Conservation (phyloP, 495 filamentous ascomycete species). For the Pseudevernia furfuracea region DNA sequence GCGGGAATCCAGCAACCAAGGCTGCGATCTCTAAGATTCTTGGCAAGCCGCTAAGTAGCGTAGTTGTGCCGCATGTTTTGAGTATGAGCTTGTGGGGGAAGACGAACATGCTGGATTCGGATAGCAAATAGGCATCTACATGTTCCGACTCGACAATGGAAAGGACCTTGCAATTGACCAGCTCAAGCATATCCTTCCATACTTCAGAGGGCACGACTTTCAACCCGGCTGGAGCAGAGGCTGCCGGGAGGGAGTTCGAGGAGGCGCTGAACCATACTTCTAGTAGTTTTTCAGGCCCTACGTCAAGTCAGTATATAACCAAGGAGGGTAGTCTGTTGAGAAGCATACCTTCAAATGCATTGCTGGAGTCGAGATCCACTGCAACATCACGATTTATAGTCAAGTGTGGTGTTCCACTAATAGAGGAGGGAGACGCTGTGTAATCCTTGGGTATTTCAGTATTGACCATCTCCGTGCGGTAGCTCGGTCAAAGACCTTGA, state of each 20-base stretch:
- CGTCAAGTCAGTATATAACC: conserved; percentile 1
- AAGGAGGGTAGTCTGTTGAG: neutral
- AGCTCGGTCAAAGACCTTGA: conserved; percentile 13
- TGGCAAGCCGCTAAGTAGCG: conserved; percentile 77
- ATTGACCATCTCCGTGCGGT: conserved; percentile 66
- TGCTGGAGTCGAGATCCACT: conserved; percentile 88
- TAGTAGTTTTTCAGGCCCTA: conserved; percentile 92
- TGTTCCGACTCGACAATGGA: conserved; percentile 91
- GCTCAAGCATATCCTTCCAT: conserved; percentile 95
- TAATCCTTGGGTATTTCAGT: conserved; percentile 70
- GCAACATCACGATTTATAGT: conserved; percentile 96
- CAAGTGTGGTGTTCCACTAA: conserved; percentile 71
- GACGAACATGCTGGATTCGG: conserved; percentile 99
- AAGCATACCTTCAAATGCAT: conserved; percentile 83
- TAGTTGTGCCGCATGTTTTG: conserved; percentile 98
- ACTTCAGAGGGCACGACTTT: conserved; percentile 76
- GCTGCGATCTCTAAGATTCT: conserved; percentile 88
- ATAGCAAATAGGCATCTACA: conserved; percentile 94
- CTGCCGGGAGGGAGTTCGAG: conserved; percentile 59
- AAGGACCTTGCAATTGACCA: conserved; percentile 97
- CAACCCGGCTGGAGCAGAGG: conserved; percentile 64
- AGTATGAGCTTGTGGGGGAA: conserved; percentile 98
- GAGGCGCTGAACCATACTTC: conserved; percentile 97
- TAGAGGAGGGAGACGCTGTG: conserved; percentile 68
- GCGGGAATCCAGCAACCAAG: conserved; percentile 76